phyloP scores from a whole-genome alignment of 2,329 filamentous ascomycete species.

The Dothideomycetidae sp. region DNA sequence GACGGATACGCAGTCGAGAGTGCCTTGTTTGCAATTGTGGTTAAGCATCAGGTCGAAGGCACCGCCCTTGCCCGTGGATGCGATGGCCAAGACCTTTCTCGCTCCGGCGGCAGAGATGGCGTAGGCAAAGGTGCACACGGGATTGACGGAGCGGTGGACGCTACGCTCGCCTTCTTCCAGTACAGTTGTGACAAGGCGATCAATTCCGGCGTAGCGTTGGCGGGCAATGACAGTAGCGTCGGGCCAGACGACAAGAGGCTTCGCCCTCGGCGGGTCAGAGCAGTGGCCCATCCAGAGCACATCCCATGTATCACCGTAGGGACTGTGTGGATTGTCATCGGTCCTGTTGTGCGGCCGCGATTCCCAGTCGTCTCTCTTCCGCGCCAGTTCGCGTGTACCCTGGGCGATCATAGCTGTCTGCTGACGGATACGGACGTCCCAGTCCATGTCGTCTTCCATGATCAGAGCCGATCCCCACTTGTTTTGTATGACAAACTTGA shows the following conservation, averaged over 20 bases:
- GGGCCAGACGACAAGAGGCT: conserved; percentile 11
- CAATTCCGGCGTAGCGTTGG: conserved; percentile 17
- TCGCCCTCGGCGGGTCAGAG: conserved; percentile 16
- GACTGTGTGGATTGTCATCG: conserved; percentile 10
- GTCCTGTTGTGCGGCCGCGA: conserved; percentile 7
- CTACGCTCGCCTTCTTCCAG: conserved; percentile 16
- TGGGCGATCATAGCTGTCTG: conserved; percentile 21
- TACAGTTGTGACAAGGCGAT: conserved; percentile 12
- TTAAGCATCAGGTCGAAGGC: conserved; percentile 26
- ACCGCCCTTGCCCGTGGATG: conserved; percentile 19
- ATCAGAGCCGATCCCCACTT: conserved; percentile 18
- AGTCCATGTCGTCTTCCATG: conserved; percentile 27
- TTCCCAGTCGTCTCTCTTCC: conserved; percentile 10
- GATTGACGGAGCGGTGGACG: conserved; percentile 16
- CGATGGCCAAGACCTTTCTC: conserved; percentile 20
- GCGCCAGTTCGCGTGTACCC: conserved; percentile 20
- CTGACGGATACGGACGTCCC: conserved; percentile 23
- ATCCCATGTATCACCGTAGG: conserved; percentile 25
- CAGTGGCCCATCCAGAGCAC: conserved; percentile 28
- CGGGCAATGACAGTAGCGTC: conserved; percentile 16
- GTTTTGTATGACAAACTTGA: conserved; percentile 19
- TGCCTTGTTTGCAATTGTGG: conserved; percentile 19
- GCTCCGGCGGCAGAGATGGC: conserved; percentile 21
- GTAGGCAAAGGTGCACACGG: conserved; percentile 22
- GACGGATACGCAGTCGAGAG: conserved; percentile 25